Conservation (phyloP, 257 asterid genomes). For the Capsicum pubescens region DNA sequence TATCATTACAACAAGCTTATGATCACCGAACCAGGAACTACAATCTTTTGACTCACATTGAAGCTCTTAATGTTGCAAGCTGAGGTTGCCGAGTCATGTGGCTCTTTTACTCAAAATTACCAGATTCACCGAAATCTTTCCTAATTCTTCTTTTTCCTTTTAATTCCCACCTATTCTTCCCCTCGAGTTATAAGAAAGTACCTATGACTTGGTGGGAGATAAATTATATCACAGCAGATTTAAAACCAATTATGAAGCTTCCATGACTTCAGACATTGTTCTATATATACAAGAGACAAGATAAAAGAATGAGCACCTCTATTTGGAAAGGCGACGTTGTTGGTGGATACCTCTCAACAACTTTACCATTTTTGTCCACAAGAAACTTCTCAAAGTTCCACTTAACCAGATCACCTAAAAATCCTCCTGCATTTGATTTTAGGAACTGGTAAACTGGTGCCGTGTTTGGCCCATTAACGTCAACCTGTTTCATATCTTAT, state of each 20-base stretch:
- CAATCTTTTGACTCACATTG: too few species aligned
- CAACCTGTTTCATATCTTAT: slow-evolving; percentile 61
- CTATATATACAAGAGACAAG: neutral
- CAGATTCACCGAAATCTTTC: neutral
- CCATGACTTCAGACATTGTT: neutral
- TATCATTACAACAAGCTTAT: too few species aligned
- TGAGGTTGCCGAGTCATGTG: too few species aligned
- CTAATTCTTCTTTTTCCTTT: neutral
- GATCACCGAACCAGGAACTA: too few species aligned
- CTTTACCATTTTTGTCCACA: slow-evolving; percentile 88
- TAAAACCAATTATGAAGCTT: neutral
- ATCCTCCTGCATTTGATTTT: slow-evolving; percentile 85
- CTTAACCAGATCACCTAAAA: slow-evolving; percentile 79
- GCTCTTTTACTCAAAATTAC: neutral
- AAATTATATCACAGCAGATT: neutral
- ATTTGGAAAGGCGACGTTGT: slow-evolving; percentile 87
- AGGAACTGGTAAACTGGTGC: slow-evolving; percentile 91
- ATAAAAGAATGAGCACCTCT: slow-evolving; percentile 57
- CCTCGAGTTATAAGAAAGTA: neutral
- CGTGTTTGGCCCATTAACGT: slow-evolving; percentile 89
- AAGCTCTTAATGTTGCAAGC: too few species aligned
- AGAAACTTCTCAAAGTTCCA: slow-evolving; percentile 98
- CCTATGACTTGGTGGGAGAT: neutral
- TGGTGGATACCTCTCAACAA: slow-evolving; percentile 88
- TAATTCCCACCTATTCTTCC: neutral